Base-by-base conservation (phyloP, 1,284 basidiomycete species). In the Puccinia brachypodii region DNA sequence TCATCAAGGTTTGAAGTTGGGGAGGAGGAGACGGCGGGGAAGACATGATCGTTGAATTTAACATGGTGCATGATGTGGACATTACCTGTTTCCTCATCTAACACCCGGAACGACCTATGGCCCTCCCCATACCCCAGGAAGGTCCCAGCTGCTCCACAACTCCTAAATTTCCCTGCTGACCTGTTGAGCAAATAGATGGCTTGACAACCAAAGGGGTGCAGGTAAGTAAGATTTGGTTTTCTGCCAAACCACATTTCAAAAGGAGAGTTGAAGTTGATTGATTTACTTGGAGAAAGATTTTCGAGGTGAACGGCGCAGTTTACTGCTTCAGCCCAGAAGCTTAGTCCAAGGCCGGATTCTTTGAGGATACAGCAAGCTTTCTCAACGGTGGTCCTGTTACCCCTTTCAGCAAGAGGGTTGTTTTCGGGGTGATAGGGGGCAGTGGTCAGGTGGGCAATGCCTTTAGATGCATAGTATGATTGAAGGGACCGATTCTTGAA, bases 271-370 rank as follows among this genome's bases (percentile, higher is more conserved):
- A 62, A 62, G 25, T 62, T 62, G 11, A 62, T 22, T 14, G 58
- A 62, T 31, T 62, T 62, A 31, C 28, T 9, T 50, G 71, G 71
- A 11, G 42, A 9, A 25, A 42, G n/a, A 40, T 73, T 73, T 73
- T 73, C 71, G 7, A 73, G 42, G 38, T 33, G 50, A 47, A 73
- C 71, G 6, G 42, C 36, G 6, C 38, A 47, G 31, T n/a, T n/a
- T n/a, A 33, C 71, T 13, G 71, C 71, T 73, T 73, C 42, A 25
- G 25, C 71, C 71, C 71, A 73, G 38, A 47, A 73, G 6, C 22
- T 47, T 19, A 47, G 42, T 47, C 8, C 11, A n/a, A 73, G 44
- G n/a, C 44, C 40, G n/a, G 71, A 73, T 7, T 73, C 25, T 14
- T 9, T 31, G 11, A 73, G 42, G 7, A 73, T n/a, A 31, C n/a